Percentiles rank a stretch among this genome's conserved stretches.
These are phyloP conservation scores for Yarrowia deformans DNA, from an alignment of 805 yeast genomes.

Conservation along the genomic window DNA sequence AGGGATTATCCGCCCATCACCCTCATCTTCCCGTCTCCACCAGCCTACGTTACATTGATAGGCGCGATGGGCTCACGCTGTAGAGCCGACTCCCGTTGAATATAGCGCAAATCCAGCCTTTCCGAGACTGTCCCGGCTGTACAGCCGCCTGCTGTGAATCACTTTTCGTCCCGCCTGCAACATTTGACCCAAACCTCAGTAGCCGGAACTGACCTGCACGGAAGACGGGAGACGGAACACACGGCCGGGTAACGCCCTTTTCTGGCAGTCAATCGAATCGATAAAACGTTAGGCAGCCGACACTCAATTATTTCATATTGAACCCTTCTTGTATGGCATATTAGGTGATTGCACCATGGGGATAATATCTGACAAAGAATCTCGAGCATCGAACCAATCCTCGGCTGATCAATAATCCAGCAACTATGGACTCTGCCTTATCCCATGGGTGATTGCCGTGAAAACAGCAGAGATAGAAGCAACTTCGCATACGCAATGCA, in stretches of 20 bases:
- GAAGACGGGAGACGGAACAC: too few species aligned
- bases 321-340: too few species aligned
- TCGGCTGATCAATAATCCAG: neutral
- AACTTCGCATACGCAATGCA: slow-evolving; percentile 30
- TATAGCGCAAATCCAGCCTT: neutral
- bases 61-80: neutral
- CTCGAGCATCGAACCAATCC: neutral
- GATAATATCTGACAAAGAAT: neutral
- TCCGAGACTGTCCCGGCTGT: too few species aligned
- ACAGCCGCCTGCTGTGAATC: too few species aligned
- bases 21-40: slow-evolving; percentile 12
- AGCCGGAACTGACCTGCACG: too few species aligned
- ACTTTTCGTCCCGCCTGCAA: slow-evolving; percentile 13
- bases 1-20: slow-evolving; percentile 16
- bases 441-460: slow-evolving; percentile 10
- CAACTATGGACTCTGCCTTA: slow-evolving; percentile 12
- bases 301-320: too few species aligned
- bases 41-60: slow-evolving; percentile 35
- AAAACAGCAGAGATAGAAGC: slow-evolving; percentile 10
- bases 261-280: neutral
- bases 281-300: too few species aligned
- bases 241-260: neutral
- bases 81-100: neutral
- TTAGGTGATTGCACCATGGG: neutral
- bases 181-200: slow-evolving; percentile 10